Evolutionary conservation across 73 alveolate species (phyloP), one percentile per base, ranked within the genome.

Genomic region (Tetrahymena thermophila): DNA sequence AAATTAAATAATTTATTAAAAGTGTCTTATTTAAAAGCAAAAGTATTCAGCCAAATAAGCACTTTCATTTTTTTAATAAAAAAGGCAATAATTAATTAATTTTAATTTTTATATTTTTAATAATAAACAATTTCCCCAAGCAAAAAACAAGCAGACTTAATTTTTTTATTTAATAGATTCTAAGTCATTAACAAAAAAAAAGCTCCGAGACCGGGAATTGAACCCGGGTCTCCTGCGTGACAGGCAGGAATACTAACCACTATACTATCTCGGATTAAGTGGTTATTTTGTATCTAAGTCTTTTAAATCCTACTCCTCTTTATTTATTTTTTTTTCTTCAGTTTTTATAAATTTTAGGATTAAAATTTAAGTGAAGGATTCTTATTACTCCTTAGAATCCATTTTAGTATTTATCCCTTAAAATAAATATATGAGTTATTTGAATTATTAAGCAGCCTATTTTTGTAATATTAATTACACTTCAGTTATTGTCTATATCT

Each of bases 191-290:
- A 40, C 2, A 71, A 19, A 28, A 71, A 71, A 71, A 71, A 71
- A 71, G 89, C 89, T 71, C 89, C 89, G 89, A 71, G 89, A 71
- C 89, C 89, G 89, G 89, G 89, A 71, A 71, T 71, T 71, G 89
- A 71, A 71, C 89, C 89, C 89, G 89, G 89, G 89, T 71, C 89
- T 71, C 89, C 89, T 71, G 89, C 89, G 89, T 71, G 89, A 71
- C 89, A 71, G 89, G 89, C 89, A 71, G 89, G 89, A 71, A 71
- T 71, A 71, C 89, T 71, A 71, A 71, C 89, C 89, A 71, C 89
- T 71, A 71, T 71, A 71, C 89, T 71, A 71, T 71, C 89, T 71
- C 89, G 89, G 89, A 71, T 71, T 71, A 31, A 71, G 89, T 71
- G 89, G 35, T 71, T 23, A 25, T 71, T 71, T 71, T 71, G 37